phyloP scores from a whole-genome alignment of 2,329 filamentous ascomycete genomes.

The Stemphylium beticola region DNA sequence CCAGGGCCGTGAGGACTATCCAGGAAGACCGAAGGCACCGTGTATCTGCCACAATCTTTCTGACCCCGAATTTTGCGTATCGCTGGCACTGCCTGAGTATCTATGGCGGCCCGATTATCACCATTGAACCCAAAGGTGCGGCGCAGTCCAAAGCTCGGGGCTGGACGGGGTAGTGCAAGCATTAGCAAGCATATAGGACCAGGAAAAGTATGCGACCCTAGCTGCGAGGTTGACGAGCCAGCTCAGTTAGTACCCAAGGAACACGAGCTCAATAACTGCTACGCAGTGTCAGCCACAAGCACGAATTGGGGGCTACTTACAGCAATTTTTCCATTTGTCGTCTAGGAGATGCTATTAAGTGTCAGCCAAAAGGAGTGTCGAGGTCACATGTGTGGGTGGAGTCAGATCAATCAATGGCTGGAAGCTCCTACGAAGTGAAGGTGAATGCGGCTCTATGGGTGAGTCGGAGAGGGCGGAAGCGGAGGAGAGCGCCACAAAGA shows the following conservation, averaged over 20 bases:
- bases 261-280: not conserved
- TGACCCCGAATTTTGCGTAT: not conserved
- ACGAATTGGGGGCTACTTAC: too few species aligned
- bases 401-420: not conserved
- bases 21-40: not conserved
- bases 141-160: not conserved
- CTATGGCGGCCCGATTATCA: too few species aligned
- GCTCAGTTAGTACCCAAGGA: not conserved
- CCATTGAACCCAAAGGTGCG: not conserved
- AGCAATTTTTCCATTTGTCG: too few species aligned
- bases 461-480: not conserved
- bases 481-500: not conserved
- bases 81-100: too few species aligned
- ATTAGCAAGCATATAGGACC: not conserved
- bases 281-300: not conserved
- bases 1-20: not conserved
- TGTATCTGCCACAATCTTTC: not conserved
- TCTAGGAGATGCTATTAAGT: too few species aligned
- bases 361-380: not conserved
- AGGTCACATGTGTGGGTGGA: not conserved
- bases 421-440: constrained; percentile 2
- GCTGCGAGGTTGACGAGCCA: not conserved
- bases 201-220: not conserved
- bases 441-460: not conserved
- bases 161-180: not conserved